Evolutionary conservation across 2,329 filamentous ascomycete species (phyloP), one percentile per base, ranked within the genome.

Genomic region (Pezizomycotina sp.): DNA sequence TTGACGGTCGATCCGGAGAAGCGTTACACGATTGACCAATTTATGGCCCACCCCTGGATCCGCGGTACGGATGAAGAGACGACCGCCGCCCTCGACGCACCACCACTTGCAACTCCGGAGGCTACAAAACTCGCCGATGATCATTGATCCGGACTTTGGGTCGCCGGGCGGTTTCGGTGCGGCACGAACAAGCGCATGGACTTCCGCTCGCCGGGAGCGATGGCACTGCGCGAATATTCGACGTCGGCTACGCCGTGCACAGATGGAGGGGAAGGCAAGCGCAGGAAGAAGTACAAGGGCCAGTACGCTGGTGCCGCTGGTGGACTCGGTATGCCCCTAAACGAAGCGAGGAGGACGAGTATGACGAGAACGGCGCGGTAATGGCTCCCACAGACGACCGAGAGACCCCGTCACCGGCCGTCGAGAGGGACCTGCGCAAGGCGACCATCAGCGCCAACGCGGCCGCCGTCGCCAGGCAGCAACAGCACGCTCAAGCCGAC

Each of bases 171-270:
- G 56, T 6, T 54, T 55, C 4, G 64, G 65, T 10, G 54, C 57
- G 23, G 76, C 77, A 18, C 34, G 15, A 20, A 36, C 9, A 74
- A 71, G 45, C 74, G 80, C 12, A 74, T 77, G 60, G 89, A 98
- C 57, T 98, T 95, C 73, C 73, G 89, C 39, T 95, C 84, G 0
- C 89, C 89, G 0, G 89, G 84, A 32, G 84, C 82, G 2, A 77
- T 98, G 58, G 95, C 95, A 55, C 64, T 98, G 8, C 81, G 89
- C 42, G 89, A 98, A 58, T 95, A 2, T 98, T 98, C 49, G 89
- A 98, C 53, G 86, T 98, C 31, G 77, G 82, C n/a, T 98, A 98
- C 53, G 86, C 89, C 6, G 89, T 98, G 6, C 89, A 95, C 56
- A 68, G 89, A 29, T 95, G 58, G 89, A 95, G 58, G 89, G 98